phyloP scores from a whole-genome alignment of 352 stramenopile species.

The Hyaloperonospora arabidopsidis region DNA sequence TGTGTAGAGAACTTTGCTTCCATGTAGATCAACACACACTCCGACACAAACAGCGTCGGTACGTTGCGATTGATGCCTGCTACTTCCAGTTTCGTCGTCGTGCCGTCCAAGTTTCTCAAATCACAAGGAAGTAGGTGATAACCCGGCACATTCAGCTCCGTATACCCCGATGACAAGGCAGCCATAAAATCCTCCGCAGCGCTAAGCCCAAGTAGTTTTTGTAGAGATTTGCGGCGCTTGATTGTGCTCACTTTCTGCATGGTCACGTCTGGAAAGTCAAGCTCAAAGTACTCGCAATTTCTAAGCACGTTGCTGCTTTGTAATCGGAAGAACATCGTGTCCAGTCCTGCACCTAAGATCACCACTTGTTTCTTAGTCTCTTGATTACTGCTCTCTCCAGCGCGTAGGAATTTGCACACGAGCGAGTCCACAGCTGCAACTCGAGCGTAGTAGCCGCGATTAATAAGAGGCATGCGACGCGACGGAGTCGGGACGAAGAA shows the following conservation, averaged over 20 bases:
- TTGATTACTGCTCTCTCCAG: neutral
- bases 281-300: constrained; percentile 73
- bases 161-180: constrained; percentile 41
- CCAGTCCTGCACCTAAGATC: constrained; percentile 69
- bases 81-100: constrained; percentile 46
- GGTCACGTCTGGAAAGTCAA: constrained; percentile 78
- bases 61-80: constrained; percentile 41
- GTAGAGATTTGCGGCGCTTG: constrained; percentile 53
- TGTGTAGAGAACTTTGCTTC: constrained; percentile 67
- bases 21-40: constrained; percentile 91
- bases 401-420: constrained; percentile 53
- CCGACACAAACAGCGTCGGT: constrained; percentile 81
- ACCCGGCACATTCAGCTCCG: constrained; percentile 56
- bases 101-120: constrained; percentile 50
- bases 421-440: constrained; percentile 65
- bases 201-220: constrained; percentile 34
- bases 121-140: constrained; percentile 81
- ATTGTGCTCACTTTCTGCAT: constrained; percentile 77
- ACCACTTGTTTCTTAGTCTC: constrained; percentile 60
- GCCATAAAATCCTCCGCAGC: constrained; percentile 39
- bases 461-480: constrained; percentile 84
- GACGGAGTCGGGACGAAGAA: constrained; percentile 80
- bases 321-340: constrained; percentile 83
- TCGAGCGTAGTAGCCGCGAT: constrained; percentile 84
- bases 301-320: constrained; percentile 29